Evolutionary conservation across 2,329 filamentous ascomycete genomes (phyloP), one percentile per base, ranked within the genome.

Genomic region (Fusarium newnesense): DNA sequence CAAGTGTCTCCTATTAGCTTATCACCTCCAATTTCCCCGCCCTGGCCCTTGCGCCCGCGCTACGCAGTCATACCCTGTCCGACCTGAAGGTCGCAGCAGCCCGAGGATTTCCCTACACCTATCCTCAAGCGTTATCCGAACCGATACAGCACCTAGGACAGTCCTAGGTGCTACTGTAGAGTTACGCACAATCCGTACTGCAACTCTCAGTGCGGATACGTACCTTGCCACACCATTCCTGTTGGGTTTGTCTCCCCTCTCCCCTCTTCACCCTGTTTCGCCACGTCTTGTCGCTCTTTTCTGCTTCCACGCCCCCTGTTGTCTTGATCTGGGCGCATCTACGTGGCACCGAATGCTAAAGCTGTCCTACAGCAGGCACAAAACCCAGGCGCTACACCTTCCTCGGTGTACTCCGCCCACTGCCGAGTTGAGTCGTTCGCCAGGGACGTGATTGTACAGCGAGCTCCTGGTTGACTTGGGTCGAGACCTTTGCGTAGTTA

Each of bases 11-110:
- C 50, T 58, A 61, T 53, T 70, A 69, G 49, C 66, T 67, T 67
- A 73, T 65, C 70, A 72, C 76, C 76, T 77, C 76, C 76, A 77
- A 77, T 77, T 77, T 77, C 76, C 76, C 76, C 76, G 74, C 76
- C 76, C 74, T 77, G 76, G 76, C 72, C 76, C 73, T 77, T 76
- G 72, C 76, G 76, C 76, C 74, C 72, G 74, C 75, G 75, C 75
- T 76, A 77, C 73, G 57, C 68, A 57, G 63, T 68, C 64, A 67
- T 72, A 66, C 69, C 65, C 63, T 75, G 70, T 62, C 67, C 40
- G 24, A 68, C 72, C 43, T 52, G 21, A 32, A 53, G 54, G 63
- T 54, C 52, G 58, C 57, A 67, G 57, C 49, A 66, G 50, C 47
- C 65, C 34, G 52, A 64, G 60, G 60, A 30, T 67, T 62, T 61